Percentiles rank a stretch among this genome's conserved stretches.
Evolutionary conservation across 495 filamentous ascomycete species (phyloP).

Genomic region (Amniculicola lignicola): DNA sequence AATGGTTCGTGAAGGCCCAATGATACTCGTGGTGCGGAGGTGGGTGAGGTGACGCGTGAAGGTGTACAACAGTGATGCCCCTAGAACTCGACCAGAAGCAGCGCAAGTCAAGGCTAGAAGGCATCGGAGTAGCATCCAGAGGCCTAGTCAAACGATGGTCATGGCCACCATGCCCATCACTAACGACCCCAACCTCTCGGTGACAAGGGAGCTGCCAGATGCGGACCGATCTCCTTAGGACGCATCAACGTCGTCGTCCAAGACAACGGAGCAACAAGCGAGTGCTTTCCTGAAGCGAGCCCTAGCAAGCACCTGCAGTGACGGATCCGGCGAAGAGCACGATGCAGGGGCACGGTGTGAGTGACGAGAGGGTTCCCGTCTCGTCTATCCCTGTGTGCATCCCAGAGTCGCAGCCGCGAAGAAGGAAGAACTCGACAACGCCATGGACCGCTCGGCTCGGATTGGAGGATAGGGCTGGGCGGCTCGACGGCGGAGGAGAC

Average conservation of each 20-base stretch:
- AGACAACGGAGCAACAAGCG: slow-evolving; percentile 3
- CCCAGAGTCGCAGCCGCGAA: not conserved
- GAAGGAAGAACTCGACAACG: not conserved
- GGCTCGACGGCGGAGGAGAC: slow-evolving; percentile 1
- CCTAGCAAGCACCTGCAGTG: not conserved
- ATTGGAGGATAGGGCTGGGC: slow-evolving; percentile 3
- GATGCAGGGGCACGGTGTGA: slow-evolving; percentile 24
- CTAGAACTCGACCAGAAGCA: slow-evolving; percentile 1
- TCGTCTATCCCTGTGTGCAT: slow-evolving; percentile 31
- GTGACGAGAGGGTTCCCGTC: slow-evolving; percentile 25
- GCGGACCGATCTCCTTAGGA: not conserved
- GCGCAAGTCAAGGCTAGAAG: slow-evolving; percentile 2
- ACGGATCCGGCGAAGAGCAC: slow-evolving; percentile 14
- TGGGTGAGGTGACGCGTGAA: slow-evolving; percentile 5
- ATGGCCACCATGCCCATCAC: too few relatives aligned
- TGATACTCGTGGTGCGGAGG: slow-evolving; percentile 29
- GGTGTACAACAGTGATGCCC: not conserved
- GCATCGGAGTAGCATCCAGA: slow-evolving; percentile 29
- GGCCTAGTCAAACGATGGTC: slow-evolving; percentile 8
- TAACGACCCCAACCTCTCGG: not conserved
- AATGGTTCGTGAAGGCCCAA: slow-evolving; percentile 22
- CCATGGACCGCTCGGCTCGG: not conserved
- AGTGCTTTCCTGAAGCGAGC: slow-evolving; percentile 6
- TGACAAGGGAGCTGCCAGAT: slow-evolving; percentile 8
- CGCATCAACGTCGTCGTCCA: slow-evolving; percentile 2